Evolutionary conservation across 352 stramenopile species (phyloP), one percentile per base, ranked within the genome.

Genomic region (Ophiocytium majus): DNA sequence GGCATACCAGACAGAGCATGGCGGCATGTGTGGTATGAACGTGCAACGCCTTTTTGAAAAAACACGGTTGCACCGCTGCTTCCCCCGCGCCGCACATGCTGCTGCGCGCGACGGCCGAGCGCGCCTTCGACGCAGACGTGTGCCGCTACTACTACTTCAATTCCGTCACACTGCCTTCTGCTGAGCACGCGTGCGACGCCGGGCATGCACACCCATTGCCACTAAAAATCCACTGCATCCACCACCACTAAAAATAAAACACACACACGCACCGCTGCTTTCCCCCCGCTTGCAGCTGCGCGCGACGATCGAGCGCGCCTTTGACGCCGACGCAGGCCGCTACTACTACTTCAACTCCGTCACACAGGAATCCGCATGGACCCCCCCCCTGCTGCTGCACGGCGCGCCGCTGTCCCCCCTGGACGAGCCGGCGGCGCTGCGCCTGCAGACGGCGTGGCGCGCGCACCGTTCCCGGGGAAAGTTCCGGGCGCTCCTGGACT

Each of bases 291-390:
- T 14, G 43, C 43, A 57, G 43, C 43, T 57, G 43, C 43, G 43
- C 43, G 14, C 5, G 5, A 57, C 43, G 5, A 14, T 57, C 14
- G 14, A 14, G 5, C 5, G 14, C 5, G 43, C 5, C 5, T 57
- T 57, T 66, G 83, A 87, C 43, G 79, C 83, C 19, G 79, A 87
- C n/a, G 78, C 80, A n/a, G 50, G 81, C 10, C 43, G 36, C 37
- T 87, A 87, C 71, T 87, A 85, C 50, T 87, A 82, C 49, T 87
- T 82, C 83, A 85, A 85, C 50, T 82, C 57, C 23, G 57, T 85
- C 37, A 81, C 32, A 5, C 28, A 33, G 31, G 75, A 76, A 1
- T 85, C 79, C 49, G 66, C 80, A 32, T 87, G 83, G 83, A 50
- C 75, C 28, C 14, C 64, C 28, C 83, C 83, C 0, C 64, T 23